phyloP scores from a whole-genome alignment of 371 early-diverging fungal species.

The Mortierella sp. region DNA sequence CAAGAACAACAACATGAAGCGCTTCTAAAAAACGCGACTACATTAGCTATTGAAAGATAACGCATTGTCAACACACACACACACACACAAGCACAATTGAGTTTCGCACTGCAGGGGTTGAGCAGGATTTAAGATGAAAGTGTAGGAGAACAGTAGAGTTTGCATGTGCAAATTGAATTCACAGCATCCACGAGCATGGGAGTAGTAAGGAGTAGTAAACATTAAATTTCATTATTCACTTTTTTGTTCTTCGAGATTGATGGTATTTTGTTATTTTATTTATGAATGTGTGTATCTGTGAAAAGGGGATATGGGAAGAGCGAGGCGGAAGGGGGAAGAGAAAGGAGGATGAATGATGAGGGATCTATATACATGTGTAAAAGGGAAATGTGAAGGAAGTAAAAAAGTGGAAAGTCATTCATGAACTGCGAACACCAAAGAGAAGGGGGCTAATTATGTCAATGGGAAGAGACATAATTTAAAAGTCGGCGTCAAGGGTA shows the following conservation, averaged over 20 bases:
- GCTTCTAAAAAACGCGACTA: slow-evolving; percentile 61
- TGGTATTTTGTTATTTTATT: background rate
- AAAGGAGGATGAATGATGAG: background rate
- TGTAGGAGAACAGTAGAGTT: background rate
- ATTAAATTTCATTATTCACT: background rate
- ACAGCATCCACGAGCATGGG: background rate
- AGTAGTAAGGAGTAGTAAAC: background rate
- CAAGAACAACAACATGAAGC: slow-evolving; percentile 74
- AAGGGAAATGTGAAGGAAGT: background rate
- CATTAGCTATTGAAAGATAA: too few relatives aligned
- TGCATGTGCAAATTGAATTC: background rate
- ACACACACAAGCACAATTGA: too few relatives aligned
- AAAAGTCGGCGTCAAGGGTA: slow-evolving; percentile 89
- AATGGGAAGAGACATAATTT: slow-evolving; percentile 27
- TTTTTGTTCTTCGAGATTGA: background rate
- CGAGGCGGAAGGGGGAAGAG: background rate
- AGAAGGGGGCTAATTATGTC: background rate
- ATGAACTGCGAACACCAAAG: background rate
- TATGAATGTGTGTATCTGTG: background rate
- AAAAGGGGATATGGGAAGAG: background rate
- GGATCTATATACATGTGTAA: slow-evolving; percentile 8
- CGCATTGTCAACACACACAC: background rate
- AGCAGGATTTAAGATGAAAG: too few relatives aligned
- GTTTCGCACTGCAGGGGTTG: too few relatives aligned
- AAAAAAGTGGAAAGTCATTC: background rate